phyloP scores from a whole-genome alignment of 2,329 filamentous ascomycete genomes.

The Aspergillus floridensis region DNA sequence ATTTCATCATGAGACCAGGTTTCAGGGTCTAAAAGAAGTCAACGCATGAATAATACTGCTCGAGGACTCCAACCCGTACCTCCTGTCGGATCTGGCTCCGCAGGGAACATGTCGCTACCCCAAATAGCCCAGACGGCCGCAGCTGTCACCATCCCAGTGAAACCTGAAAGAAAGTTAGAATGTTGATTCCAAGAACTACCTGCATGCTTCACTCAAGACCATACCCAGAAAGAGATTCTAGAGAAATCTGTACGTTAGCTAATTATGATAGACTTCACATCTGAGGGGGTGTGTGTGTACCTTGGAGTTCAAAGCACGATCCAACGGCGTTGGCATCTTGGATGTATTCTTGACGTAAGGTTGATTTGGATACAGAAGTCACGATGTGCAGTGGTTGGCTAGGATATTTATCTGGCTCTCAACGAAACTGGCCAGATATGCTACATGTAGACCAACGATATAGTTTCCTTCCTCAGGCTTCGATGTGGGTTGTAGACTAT shows the following conservation, averaged over 20 bases:
- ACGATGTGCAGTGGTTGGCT: background rate
- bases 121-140: constrained; percentile 82
- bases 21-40: constrained; percentile 53
- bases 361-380: background rate
- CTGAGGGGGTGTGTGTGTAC: constrained; percentile 42
- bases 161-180: constrained; percentile 54
- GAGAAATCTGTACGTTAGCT: constrained; percentile 18
- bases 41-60: constrained; percentile 9
- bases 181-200: background rate
- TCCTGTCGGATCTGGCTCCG: constrained; percentile 71
- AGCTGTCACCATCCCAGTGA: constrained; percentile 76
- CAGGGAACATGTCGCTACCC: constrained; percentile 80
- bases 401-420: background rate
- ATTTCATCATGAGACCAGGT: constrained; percentile 79
- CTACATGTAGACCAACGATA: background rate
- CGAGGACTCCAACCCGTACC: constrained; percentile 43
- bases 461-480: too few species aligned
- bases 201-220: constrained; percentile 5
- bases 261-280: background rate
- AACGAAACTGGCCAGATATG: constrained; percentile 4
- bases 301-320: constrained; percentile 68
- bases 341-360: background rate
- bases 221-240: constrained; percentile 70
- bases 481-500: too few species aligned
- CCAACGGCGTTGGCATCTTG: constrained; percentile 67